phyloP scores from a whole-genome alignment of 306 rosid species.

The Hippophae gyantsensis region DNA sequence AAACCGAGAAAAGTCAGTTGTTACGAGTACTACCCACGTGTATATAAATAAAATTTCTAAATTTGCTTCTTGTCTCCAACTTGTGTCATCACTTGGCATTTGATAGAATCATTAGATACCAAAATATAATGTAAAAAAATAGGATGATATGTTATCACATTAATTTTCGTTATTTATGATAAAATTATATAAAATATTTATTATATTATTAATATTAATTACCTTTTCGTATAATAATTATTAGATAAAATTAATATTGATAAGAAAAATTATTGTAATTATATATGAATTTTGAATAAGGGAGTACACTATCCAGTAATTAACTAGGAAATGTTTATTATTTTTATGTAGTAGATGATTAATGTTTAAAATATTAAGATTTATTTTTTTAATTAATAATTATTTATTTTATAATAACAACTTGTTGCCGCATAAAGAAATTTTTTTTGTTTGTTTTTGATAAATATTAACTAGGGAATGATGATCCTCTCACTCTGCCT shows the following conservation, averaged over 20 bases:
- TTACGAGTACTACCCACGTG: not conserved
- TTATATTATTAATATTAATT: no score
- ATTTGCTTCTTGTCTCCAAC: conserved; percentile 15
- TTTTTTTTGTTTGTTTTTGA: no score
- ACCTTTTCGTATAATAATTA: not conserved
- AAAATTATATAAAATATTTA: no score
- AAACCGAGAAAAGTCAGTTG: not conserved
- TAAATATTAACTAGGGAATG: conserved; percentile 34
- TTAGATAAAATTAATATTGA: not conserved
- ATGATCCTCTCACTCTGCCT: conserved; percentile 46
- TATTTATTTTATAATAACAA: no score
- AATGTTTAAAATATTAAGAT: no score
- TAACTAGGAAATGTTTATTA: conserved; percentile 37
- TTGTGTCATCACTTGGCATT: conserved; percentile 13
- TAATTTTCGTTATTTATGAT: no score
- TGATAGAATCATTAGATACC: conserved; percentile 22
- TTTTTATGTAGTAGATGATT: no score
- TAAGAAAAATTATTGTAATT: not conserved
- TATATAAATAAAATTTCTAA: not conserved
- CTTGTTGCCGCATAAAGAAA: no score
- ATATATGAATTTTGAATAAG: conserved; percentile 14
- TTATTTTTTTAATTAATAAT: no score
- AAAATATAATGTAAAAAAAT: conserved; percentile 1
- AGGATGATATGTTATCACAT: no score
- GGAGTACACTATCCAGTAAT: conserved; percentile 32